A percentile compares a stretch with the other conserved stretches of the same genome.
These are phyloP conservation scores for Trichoderma guizhouense DNA, from an alignment of 2,329 filamentous ascomycete genomes.

Conservation along the genomic window DNA sequence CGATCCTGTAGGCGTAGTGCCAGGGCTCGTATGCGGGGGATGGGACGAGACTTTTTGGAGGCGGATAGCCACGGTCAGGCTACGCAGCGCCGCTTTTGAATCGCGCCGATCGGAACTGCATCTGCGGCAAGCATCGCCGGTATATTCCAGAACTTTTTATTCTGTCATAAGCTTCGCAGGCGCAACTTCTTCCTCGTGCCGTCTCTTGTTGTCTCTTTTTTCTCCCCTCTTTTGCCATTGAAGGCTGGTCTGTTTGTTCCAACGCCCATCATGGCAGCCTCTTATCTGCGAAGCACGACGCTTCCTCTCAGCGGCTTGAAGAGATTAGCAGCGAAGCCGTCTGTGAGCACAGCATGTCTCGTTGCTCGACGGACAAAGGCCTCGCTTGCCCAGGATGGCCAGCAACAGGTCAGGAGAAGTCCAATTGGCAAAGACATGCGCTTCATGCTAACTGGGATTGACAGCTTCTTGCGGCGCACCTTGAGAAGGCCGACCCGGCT, in stretches of 20 bases:
- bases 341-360: constrained; percentile 23
- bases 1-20: not conserved
- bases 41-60: constrained; percentile 3
- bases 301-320: constrained; percentile 45
- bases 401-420: constrained; percentile 52
- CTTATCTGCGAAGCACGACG: constrained; percentile 47
- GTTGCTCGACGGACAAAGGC: constrained; percentile 41
- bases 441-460: not conserved
- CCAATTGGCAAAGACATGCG: not conserved
- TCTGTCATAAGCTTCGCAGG: constrained; percentile 7
- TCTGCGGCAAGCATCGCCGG: constrained; percentile 7
- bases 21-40: constrained; percentile 11
- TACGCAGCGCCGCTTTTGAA: constrained; percentile 5
- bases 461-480: constrained; percentile 73
- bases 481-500: constrained; percentile 80
- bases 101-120: not conserved
- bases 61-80: constrained; percentile 25
- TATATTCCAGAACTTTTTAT: not conserved
- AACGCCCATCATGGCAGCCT: constrained; percentile 43
- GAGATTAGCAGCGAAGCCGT: constrained; percentile 27
- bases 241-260: not conserved
- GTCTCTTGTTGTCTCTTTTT: not conserved
- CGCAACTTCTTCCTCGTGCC: not conserved
- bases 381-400: constrained; percentile 50
- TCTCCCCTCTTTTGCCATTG: not conserved